These are phyloP conservation scores for Chaetomiaceae sp. DNA, from an alignment of 2,329 filamentous ascomycete genomes.

Conservation along the genomic window DNA sequence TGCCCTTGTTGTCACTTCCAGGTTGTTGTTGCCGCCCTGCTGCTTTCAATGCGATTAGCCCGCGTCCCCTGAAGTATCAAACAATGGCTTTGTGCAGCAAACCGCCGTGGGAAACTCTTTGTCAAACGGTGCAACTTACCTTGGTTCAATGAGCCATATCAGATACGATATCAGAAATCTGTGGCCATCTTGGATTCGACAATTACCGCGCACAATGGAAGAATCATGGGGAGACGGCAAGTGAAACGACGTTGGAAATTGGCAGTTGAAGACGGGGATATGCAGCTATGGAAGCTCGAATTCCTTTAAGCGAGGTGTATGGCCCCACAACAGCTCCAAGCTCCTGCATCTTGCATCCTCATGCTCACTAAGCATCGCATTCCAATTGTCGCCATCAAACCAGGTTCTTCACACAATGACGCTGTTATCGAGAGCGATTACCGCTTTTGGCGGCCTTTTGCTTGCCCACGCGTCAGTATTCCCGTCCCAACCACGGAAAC, in stretches of 20 bases:
- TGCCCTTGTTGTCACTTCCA: background rate
- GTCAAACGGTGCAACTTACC: background rate
- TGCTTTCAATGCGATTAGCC: background rate
- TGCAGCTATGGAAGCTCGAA: no score
- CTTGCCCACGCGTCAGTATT: slow-evolving; percentile 77
- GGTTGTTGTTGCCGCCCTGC: background rate
- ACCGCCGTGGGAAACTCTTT: background rate
- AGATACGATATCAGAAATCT: no score
- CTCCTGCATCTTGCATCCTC: background rate
- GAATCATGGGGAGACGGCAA: no score
- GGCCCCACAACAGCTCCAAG: background rate
- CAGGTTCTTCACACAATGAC: slow-evolving; percentile 54
- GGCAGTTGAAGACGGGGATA: no score
- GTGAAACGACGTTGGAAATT: no score
- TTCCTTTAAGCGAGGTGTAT: no score
- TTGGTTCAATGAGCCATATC: background rate
- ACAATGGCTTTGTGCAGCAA: slow-evolving; percentile 5
- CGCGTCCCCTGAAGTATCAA: background rate
- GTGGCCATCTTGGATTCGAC: no score
- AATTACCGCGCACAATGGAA: no score
- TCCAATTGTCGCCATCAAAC: slow-evolving; percentile 8
- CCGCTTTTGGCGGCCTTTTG: slow-evolving; percentile 70
- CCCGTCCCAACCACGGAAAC: background rate
- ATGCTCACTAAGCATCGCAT: background rate
- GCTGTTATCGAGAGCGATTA: slow-evolving; percentile 66